A percentile compares a stretch with the other conserved stretches of the same genome.
These are phyloP conservation scores for Ceriops zippeliana DNA, from an alignment of 345 rosid species.

Conservation along the genomic window DNA sequence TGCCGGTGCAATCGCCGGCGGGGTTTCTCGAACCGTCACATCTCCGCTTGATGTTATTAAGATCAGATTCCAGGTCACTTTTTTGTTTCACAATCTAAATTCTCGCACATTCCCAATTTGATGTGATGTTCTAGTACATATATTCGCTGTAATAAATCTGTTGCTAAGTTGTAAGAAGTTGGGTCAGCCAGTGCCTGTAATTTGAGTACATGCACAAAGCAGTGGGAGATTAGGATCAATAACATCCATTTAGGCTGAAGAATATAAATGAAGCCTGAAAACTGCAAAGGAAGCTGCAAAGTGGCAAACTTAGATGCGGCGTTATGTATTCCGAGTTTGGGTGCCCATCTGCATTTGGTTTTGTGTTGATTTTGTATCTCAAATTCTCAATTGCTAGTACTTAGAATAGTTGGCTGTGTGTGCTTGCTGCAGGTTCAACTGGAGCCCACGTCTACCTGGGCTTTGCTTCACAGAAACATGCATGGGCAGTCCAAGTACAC, in stretches of 20 bases:
- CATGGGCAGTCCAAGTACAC: slow-evolving; percentile 69
- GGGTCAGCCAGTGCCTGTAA: too few species aligned
- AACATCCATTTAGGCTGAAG: too few species aligned
- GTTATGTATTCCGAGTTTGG: background rate
- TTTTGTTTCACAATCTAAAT: slow-evolving; percentile 1
- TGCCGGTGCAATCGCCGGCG: slow-evolving; percentile 85
- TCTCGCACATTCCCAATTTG: background rate
- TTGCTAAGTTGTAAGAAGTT: too few species aligned
- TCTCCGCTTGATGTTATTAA: slow-evolving; percentile 98
- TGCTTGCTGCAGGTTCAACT: slow-evolving; percentile 70
- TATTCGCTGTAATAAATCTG: too few species aligned
- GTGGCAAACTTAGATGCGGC: too few species aligned
- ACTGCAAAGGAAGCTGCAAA: too few species aligned
- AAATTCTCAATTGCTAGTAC: too few species aligned
- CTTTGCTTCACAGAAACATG: slow-evolving; percentile 45
- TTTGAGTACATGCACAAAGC: too few species aligned
- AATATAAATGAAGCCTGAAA: too few species aligned
- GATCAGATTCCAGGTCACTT: slow-evolving; percentile 85
- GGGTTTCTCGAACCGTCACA: slow-evolving; percentile 76
- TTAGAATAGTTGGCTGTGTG: background rate
- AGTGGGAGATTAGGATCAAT: too few species aligned
- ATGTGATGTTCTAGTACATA: background rate
- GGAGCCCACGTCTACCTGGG: slow-evolving; percentile 92
- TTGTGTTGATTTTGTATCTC: too few species aligned
- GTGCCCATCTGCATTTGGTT: background rate